Conservation (phyloP, 2,329 filamentous ascomycete genomes). For the Neurospora sp. region DNA sequence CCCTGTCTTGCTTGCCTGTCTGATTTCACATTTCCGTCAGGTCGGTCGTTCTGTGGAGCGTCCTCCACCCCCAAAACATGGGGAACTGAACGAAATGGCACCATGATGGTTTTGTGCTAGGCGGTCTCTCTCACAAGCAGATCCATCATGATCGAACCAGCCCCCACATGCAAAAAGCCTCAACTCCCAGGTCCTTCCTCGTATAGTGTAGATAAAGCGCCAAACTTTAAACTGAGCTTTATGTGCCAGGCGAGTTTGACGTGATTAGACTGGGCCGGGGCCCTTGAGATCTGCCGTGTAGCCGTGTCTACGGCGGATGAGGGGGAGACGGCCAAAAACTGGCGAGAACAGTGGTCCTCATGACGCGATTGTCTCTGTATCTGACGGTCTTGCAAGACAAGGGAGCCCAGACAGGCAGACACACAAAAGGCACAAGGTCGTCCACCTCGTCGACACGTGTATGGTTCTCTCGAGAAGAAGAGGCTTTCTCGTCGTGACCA, state of each 20-base stretch:
- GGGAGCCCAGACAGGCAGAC: neutral
- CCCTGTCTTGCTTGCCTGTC: neutral
- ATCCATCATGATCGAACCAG: neutral
- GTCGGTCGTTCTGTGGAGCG: neutral
- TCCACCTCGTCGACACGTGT: neutral
- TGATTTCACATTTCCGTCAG: neutral
- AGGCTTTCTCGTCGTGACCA: neutral
- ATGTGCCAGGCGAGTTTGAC: neutral
- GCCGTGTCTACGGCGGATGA: neutral
- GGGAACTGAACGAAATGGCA: neutral
- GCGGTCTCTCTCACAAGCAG: neutral
- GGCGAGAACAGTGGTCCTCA: neutral
- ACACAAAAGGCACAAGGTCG: neutral
- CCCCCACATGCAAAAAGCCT: neutral
- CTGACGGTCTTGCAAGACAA: neutral
- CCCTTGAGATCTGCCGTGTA: neutral
- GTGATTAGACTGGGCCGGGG: neutral
- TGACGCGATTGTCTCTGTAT: neutral
- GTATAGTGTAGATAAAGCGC: neutral
- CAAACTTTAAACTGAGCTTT: neutral
- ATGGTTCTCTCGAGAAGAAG: neutral
- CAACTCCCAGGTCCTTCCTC: neutral
- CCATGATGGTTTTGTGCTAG: neutral
- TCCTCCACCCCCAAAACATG: neutral
- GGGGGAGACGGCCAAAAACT: neutral